Evolutionary conservation across 108 stramenopile genomes (phyloP).

Genomic region (Cyclostephanos invisitatus): DNA sequence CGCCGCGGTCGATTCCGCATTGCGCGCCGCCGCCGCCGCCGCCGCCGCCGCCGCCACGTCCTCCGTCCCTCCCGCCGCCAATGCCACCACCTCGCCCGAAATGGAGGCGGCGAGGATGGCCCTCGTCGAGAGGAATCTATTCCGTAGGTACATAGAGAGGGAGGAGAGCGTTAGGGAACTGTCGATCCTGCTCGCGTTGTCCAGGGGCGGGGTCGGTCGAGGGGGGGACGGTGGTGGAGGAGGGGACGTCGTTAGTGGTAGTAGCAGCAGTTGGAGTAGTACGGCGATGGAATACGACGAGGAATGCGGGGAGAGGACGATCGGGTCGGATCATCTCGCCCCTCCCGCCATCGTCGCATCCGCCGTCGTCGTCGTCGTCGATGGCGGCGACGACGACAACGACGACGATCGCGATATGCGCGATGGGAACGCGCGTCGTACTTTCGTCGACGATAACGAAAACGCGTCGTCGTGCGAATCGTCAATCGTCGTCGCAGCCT

Average conservation of each 20-base stretch:
- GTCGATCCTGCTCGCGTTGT: conserved; percentile 30
- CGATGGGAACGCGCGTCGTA: too few relatives aligned
- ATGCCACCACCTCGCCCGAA: conserved; percentile 2
- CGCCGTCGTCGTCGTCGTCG: not conserved
- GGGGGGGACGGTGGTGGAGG: conserved; percentile 30
- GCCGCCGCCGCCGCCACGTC: not conserved
- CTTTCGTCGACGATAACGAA: too few relatives aligned
- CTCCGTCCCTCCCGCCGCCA: too few relatives aligned
- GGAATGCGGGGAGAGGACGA: not conserved
- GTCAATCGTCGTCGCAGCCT: too few relatives aligned
- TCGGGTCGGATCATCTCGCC: too few relatives aligned
- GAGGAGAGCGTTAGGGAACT: conserved; percentile 46
- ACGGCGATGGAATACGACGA: not conserved
- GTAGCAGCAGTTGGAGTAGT: not conserved
- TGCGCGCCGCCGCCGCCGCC: not conserved
- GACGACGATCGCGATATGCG: too few relatives aligned
- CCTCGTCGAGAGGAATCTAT: conserved; percentile 45
- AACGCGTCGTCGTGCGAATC: too few relatives aligned
- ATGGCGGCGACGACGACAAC: too few relatives aligned
- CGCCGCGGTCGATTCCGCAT: not conserved
- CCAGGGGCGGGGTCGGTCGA: conserved; percentile 6
- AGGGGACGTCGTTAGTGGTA: too few relatives aligned
- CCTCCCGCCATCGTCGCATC: not conserved
- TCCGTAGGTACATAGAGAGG: conserved; percentile 23
- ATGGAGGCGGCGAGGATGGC: conserved; percentile 13